These are phyloP conservation scores for Symbiotaphrina buchneri DNA, from an alignment of 495 filamentous ascomycete genomes.

Conservation along the genomic window DNA sequence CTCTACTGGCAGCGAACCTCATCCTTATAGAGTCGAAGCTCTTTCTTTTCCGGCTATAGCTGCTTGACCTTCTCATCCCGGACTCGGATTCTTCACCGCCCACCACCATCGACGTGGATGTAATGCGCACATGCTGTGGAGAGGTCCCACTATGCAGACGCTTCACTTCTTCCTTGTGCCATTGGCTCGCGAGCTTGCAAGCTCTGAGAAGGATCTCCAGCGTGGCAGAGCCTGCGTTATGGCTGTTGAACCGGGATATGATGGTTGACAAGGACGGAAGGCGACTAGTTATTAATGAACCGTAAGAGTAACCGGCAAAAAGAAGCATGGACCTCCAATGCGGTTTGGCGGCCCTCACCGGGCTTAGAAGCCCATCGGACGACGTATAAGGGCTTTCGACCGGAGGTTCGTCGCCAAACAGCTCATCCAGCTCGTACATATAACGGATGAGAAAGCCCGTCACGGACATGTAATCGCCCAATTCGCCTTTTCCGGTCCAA, in stretches of 20 bases:
- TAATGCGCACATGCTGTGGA: background rate
- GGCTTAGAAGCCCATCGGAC: too few species aligned
- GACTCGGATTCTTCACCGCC: slow-evolving; percentile 3
- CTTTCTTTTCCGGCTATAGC: too few species aligned
- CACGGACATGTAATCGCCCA: slow-evolving; percentile 60
- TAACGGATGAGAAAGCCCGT: slow-evolving; percentile 58
- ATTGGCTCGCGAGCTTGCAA: slow-evolving; percentile 31
- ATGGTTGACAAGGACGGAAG: slow-evolving; percentile 40
- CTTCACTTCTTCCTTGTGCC: slow-evolving; percentile 16
- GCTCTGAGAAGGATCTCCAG: slow-evolving; percentile 45
- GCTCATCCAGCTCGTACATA: slow-evolving; percentile 22
- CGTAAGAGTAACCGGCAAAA: slow-evolving; percentile 79
- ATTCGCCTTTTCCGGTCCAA: slow-evolving; percentile 66
- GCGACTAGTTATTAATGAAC: slow-evolving; percentile 53
- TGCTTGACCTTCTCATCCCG: slow-evolving; percentile 1
- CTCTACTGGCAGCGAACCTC: too few species aligned
- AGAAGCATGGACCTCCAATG: slow-evolving; percentile 23
- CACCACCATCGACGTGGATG: slow-evolving; percentile 3
- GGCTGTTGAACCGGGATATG: slow-evolving; percentile 28
- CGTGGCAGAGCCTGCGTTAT: slow-evolving; percentile 24
- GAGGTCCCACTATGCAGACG: background rate
- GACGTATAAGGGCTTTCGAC: too few species aligned
- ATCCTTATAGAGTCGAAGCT: too few species aligned
- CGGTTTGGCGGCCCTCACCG: background rate
- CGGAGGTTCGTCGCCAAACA: slow-evolving; percentile 4